These are phyloP conservation scores for Irpex sp. DNA, from an alignment of 1,284 basidiomycete species.

Conservation along the genomic window DNA sequence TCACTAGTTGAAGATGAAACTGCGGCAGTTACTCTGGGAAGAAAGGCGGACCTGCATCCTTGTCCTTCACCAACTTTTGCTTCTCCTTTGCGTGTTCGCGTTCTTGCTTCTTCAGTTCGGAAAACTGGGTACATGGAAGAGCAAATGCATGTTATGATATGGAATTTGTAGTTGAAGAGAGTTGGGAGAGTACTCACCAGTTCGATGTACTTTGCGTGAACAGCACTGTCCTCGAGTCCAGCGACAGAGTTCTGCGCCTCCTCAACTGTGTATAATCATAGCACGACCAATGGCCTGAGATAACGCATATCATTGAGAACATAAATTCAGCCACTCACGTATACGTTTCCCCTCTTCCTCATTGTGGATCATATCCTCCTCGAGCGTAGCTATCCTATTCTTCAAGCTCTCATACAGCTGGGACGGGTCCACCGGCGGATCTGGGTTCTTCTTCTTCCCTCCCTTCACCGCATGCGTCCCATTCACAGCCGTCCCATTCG, in stretches of 20 bases:
- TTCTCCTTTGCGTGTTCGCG: constrained; percentile 85
- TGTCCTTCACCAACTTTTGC: constrained; percentile 82
- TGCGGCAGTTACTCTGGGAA: constrained; percentile 7
- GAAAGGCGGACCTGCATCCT: constrained; percentile 65
- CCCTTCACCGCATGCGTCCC: constrained; percentile 38
- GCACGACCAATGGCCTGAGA: neutral
- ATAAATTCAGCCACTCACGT: constrained; percentile 41
- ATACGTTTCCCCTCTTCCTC: constrained; percentile 78
- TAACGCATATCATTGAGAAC: neutral
- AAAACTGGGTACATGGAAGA: constrained; percentile 48
- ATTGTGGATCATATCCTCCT: constrained; percentile 79
- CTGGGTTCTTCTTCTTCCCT: constrained; percentile 60
- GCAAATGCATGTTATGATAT: neutral
- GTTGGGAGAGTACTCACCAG: constrained; percentile 44
- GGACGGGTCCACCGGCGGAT: constrained; percentile 65
- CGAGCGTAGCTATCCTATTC: constrained; percentile 78
- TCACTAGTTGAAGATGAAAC: constrained; percentile 2
- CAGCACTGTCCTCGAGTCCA: constrained; percentile 72
- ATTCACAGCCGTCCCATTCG: constrained; percentile 26
- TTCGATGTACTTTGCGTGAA: constrained; percentile 82
- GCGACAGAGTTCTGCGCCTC: constrained; percentile 80
- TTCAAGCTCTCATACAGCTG: constrained; percentile 83
- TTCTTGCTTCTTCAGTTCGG: constrained; percentile 77
- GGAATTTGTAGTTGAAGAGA: neutral
- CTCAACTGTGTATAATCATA: constrained; percentile 51